These are phyloP conservation scores for Irpex sp. DNA, from an alignment of 1,284 basidiomycete genomes.

Conservation along the genomic window DNA sequence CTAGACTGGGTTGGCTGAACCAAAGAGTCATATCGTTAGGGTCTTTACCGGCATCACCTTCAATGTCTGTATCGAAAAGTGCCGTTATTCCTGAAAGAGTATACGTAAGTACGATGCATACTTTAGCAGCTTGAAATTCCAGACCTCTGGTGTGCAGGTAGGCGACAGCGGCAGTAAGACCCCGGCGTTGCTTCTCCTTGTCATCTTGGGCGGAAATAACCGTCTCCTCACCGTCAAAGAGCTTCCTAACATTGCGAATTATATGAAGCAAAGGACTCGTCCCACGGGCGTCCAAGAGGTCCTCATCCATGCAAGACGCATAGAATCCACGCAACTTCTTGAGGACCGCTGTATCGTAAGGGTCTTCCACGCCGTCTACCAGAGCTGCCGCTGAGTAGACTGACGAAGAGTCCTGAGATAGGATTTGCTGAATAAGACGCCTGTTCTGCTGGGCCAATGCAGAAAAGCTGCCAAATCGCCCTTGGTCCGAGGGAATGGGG, in stretches of 20 bases:
- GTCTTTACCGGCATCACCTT: constrained; percentile 88
- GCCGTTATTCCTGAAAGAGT: constrained; percentile 57
- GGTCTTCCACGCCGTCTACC: constrained; percentile 11
- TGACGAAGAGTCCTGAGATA: constrained; percentile 22
- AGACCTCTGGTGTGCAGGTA: constrained; percentile 83
- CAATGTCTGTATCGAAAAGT: constrained; percentile 75
- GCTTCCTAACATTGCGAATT: constrained; percentile 46
- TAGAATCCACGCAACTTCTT: constrained; percentile 80
- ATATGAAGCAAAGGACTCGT: constrained; percentile 55
- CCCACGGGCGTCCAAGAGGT: constrained; percentile 57
- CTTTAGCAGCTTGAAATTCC: constrained; percentile 13
- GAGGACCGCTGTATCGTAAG: constrained; percentile 66
- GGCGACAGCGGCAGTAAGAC: constrained; percentile 76
- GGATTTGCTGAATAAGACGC: constrained; percentile 56
- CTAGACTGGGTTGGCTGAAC: constrained; percentile 81
- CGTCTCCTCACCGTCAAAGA: constrained; percentile 50
- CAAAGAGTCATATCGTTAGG: constrained; percentile 84
- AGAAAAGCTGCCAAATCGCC: constrained; percentile 60
- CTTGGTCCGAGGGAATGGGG: constrained; percentile 82
- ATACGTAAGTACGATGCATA: neutral
- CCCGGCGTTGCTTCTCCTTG: constrained; percentile 30
- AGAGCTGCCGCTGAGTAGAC: constrained; percentile 13
- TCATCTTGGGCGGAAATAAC: constrained; percentile 12
- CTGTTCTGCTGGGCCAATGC: constrained; percentile 57
- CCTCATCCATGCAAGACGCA: constrained; percentile 78